phyloP scores from a whole-genome alignment of 176 grass and related monocot genomes.

The Areca catechu region DNA sequence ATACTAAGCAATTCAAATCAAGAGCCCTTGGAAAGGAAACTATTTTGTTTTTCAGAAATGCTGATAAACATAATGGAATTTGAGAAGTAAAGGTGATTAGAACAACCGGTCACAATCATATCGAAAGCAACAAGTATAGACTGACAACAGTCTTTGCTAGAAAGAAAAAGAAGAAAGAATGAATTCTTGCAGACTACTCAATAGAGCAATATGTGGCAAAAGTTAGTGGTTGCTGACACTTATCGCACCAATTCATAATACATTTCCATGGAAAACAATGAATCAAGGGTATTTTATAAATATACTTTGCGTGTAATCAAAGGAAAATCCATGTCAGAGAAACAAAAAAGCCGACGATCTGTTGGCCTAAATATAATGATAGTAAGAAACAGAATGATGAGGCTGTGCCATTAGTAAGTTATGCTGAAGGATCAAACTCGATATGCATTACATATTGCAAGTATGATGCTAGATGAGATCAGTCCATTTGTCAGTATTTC shows the following conservation, averaged over 20 bases:
- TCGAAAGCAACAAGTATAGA: slow-evolving; percentile 3
- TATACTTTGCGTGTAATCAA: background rate
- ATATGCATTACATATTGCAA: background rate
- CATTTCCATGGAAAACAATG: background rate
- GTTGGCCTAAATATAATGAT: background rate
- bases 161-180: background rate
- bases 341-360: background rate
- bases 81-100: background rate
- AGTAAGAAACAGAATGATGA: background rate
- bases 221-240: slow-evolving; percentile 3
- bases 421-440: background rate
- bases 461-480: background rate
- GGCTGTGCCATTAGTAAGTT: background rate
- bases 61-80: background rate
- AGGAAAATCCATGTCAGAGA: background rate
- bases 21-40: background rate
- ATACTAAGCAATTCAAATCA: background rate
- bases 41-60: background rate
- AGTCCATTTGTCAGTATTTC: too few relatives aligned
- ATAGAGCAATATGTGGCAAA: slow-evolving; percentile 2
- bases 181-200: slow-evolving; percentile 6
- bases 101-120: background rate
- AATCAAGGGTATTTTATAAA: background rate
- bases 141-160: background rate
- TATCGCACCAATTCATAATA: background rate